Base-by-base conservation (phyloP, 106 monocot species). In the Dactylorhiza incarnata region DNA sequence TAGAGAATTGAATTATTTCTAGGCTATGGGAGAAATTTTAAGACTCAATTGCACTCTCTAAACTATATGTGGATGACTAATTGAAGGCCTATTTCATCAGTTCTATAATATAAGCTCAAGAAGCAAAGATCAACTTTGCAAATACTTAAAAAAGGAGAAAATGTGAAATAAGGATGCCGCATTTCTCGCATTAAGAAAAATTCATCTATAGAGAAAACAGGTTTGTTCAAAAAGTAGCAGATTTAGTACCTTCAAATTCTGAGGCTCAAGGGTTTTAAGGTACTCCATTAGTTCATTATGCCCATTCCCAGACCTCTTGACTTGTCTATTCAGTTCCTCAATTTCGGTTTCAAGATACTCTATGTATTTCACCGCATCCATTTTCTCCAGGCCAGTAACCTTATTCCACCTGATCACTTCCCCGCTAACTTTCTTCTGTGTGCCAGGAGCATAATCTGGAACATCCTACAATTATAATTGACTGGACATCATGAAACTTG, bases 361-460 rank as follows among this genome's bases (percentile, higher is more conserved):
- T 55, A 97, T 97, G 76, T 97, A 97, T 77, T 93, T 93, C 49
- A 86, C 71, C 23, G 97, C 97, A 84, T 94, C 97, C 44, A 97
- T 91, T 83, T 87, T 97, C 79, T 97, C 93, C 50, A 84, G 66
- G 62, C 97, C 97, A 82, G 87, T 91, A 62, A 68, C 66, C 76
- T 97, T 89, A 74, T 94, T 93, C 97, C 97, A 97, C 46, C 97
- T 89, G 26, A 97, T 97, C 76, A 97, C 94, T 87, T 97, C 97
- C 54, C 97, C 97, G 6, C 70, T 80, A 47, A 97, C 89, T 44
- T 94, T 97, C 84, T 97, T 97, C 73, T 97, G 91, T 12, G 97
- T 85, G 43, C 97, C 97, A 78, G 87, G 91, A 58, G 91, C 97
- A 87, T 91, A 97, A 78, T 91, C 87, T 76, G 83, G 77, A 20